Evolutionary conservation across 805 yeast genomes (phyloP), one percentile per base, ranked within the genome.

Genomic region (Wickerhamiella galacta): DNA sequence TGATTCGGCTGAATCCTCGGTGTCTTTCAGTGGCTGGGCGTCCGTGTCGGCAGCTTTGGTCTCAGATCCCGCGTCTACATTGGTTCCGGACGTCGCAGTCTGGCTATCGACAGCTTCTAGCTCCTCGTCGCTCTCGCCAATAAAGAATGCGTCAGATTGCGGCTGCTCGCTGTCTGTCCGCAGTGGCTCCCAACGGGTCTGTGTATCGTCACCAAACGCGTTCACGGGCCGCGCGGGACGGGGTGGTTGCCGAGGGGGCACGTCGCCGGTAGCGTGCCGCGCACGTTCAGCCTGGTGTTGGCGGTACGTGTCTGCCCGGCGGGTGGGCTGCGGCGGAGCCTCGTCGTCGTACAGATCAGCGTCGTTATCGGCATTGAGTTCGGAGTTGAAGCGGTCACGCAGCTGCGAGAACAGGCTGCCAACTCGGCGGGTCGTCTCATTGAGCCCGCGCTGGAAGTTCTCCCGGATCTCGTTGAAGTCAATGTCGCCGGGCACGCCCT

Each of bases 41-140:
- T n/a, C n/a, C n/a, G n/a, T n/a, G n/a, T n/a, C n/a, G n/a, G n/a
- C n/a, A n/a, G n/a, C n/a, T n/a, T n/a, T n/a, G n/a, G n/a, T n/a
- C n/a, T n/a, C n/a, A n/a, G n/a, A n/a, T n/a, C n/a, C n/a, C n/a
- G n/a, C n/a, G n/a, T n/a, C n/a, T n/a, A n/a, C n/a, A n/a, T n/a
- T n/a, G n/a, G n/a, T n/a, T n/a, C n/a, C n/a, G n/a, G n/a, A n/a
- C n/a, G n/a, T n/a, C n/a, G n/a, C n/a, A n/a, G 16, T n/a, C 28
- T 5, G 9, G 19, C 28, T 25, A 6, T 14, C 16, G n/a, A n/a
- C 28, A 11, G 5, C 18, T 16, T 35, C 32, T 8, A 33, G 27
- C 10, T 35, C 38, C 35, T 43, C 47, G 32, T 47, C 52, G 33
- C 48, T 43, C 30, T 47, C 52, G 28, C 49, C 50, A 29, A 47